phyloP scores from a whole-genome alignment of 225 moss, liverwort and hornwort genomes.

The Antitrichia curtipendula region DNA sequence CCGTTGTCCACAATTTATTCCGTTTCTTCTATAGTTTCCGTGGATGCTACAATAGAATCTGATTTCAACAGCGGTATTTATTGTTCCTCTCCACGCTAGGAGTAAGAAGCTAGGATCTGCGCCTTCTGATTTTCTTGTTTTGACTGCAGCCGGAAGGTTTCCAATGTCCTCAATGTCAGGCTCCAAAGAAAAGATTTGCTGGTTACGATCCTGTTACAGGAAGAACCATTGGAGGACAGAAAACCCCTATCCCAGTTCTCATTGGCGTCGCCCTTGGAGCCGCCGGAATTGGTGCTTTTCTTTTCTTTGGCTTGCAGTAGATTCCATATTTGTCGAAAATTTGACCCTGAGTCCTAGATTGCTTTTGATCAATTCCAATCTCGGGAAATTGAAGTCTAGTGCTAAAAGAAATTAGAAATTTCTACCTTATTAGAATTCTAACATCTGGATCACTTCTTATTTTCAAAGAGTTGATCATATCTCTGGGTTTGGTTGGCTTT shows the following conservation, averaged over 20 bases:
- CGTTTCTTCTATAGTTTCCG: background rate
- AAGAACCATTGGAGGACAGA: constrained; percentile 45
- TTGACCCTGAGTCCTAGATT: background rate
- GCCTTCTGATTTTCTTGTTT: background rate
- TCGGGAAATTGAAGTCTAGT: background rate
- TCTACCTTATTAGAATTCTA: background rate
- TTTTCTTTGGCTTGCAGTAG: constrained; percentile 73
- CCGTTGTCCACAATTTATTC: background rate
- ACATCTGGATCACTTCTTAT: background rate
- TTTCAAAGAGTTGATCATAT: background rate
- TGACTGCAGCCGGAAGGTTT: constrained; percentile 54
- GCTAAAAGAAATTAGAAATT: background rate
- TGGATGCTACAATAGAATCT: background rate
- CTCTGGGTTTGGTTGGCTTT: background rate
- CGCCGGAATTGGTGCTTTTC: constrained; percentile 51
- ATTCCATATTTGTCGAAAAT: constrained; percentile 4
- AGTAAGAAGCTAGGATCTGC: background rate
- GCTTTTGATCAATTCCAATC: background rate
- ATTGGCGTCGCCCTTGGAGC: constrained; percentile 59
- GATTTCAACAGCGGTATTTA: background rate
- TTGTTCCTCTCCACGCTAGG: background rate
- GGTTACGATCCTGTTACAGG: constrained; percentile 75
- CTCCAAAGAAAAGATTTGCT: constrained; percentile 92
- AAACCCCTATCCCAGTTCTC: constrained; percentile 57
- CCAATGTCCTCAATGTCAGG: constrained; percentile 90